Conservation (phyloP, 768 basidiomycete genomes). For the Gloeostereum incarnatum region DNA sequence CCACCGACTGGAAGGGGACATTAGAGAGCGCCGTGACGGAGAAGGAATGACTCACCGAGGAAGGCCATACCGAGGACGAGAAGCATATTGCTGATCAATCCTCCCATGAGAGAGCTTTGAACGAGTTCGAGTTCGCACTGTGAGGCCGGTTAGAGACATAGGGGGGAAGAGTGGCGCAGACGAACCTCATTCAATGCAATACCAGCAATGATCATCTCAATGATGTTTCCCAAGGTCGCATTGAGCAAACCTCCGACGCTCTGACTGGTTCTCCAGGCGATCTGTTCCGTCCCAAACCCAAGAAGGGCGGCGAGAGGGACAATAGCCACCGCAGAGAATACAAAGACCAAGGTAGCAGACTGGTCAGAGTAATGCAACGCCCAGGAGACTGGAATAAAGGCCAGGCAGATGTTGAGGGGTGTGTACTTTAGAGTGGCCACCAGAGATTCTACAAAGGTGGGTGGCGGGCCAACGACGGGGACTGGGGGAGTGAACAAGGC, state of each 20-base stretch:
- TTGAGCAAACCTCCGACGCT: slow-evolving; percentile 45
- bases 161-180: slow-evolving; percentile 12
- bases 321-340: slow-evolving; percentile 23
- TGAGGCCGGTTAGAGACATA: background rate
- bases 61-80: slow-evolving; percentile 78
- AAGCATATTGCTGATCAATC: slow-evolving; percentile 61
- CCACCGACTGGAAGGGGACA: slow-evolving; percentile 26
- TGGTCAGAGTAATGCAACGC: slow-evolving; percentile 21
- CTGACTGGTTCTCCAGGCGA: slow-evolving; percentile 36
- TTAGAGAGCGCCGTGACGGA: background rate
- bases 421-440: slow-evolving; percentile 8
- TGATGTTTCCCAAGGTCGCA: slow-evolving; percentile 42
- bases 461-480: slow-evolving; percentile 5
- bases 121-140: slow-evolving; percentile 45
- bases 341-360: slow-evolving; percentile 20
- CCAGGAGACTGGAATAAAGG: slow-evolving; percentile 26
- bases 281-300: slow-evolving; percentile 44
- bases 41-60: slow-evolving; percentile 66
- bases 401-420: slow-evolving; percentile 19
- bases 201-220: slow-evolving; percentile 43
- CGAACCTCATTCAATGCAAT: slow-evolving; percentile 27
- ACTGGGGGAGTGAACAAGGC: slow-evolving; percentile 1
- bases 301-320: slow-evolving; percentile 26
- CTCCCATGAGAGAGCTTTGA: slow-evolving; percentile 42
- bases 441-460: slow-evolving; percentile 6